Evolutionary conservation across 345 rosid species (phyloP), one percentile per base, ranked within the genome.

Genomic region (Euphorbia lathyris): DNA sequence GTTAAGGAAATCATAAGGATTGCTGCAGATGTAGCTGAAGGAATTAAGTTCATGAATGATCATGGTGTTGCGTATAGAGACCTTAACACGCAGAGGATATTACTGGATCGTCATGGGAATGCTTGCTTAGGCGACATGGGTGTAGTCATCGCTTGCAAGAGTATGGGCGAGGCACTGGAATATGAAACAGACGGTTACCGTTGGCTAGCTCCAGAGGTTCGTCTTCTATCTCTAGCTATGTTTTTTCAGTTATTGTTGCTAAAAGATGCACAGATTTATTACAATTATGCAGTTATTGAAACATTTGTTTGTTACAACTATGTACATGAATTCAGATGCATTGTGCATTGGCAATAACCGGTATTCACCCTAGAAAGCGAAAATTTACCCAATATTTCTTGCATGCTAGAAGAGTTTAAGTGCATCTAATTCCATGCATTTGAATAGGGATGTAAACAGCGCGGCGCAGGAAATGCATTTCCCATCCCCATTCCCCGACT

Each of bases 171-270:
- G 76, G 89, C 90, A 0, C 75, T 82, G 88, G 96, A 94, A 76
- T 94, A 94, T 58, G 98, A 94, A 84, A 94, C 96, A 10, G 98
- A 94, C 84, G 98, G 97, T 48, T 94, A 94, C 77, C 87, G 96
- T 7, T 94, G 98, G 98, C 89, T 91, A 72, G 96, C 97, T 78
- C 98, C 97, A 7, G 98, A 94, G 98, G 97, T 90, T 29, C 57
- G 91, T 85, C 20, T 61, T 72, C 70, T 81, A 23, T 67, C 71
- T 34, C 58, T 56, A 72, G 61, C 45, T 61, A 48, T 13, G 51
- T 20, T 77, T 68, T 61, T 67, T 25, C 45, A 59, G 22, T 66
- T 19, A 7, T 59, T 48, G 16, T 17, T 51, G 10, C 38, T 51
- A 38, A 57, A 71, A 70, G 66, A 62, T 61, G 47, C 61, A 9